phyloP scores from a whole-genome alignment of 2,329 filamentous ascomycete species.

The Xylariaceae sp. region DNA sequence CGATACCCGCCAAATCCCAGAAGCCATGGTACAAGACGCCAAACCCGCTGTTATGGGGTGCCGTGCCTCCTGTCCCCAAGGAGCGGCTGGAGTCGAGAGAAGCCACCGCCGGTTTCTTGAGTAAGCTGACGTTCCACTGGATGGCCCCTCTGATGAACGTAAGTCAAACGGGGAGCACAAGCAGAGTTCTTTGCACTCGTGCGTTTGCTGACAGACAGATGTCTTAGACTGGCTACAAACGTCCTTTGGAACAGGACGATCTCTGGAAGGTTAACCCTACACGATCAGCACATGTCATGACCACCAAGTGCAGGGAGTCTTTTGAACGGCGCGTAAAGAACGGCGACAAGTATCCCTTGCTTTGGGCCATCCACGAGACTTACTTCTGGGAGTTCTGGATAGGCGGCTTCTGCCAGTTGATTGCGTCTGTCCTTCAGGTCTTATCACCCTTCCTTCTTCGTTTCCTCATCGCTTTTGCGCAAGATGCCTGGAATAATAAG shows the following conservation, averaged over 20 bases:
- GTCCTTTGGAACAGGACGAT: constrained; percentile 75
- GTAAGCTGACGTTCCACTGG: constrained; percentile 79
- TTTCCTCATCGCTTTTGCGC: constrained; percentile 80
- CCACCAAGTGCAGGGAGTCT: constrained; percentile 57
- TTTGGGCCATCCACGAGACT: constrained; percentile 80
- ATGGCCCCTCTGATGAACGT: constrained; percentile 81
- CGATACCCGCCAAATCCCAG: constrained; percentile 30
- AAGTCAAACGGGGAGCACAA: constrained; percentile 32
- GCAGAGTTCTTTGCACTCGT: too few relatives aligned
- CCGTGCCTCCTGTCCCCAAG: constrained; percentile 49
- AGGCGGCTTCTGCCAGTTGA: constrained; percentile 71
- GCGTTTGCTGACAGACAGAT: background rate
- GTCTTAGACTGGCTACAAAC: constrained; percentile 70
- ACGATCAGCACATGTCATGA: constrained; percentile 65
- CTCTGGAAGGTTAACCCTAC: constrained; percentile 85
- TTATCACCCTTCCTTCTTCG: constrained; percentile 79
- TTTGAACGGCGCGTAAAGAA: constrained; percentile 64
- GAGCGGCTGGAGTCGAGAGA: constrained; percentile 57
- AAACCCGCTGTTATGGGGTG: constrained; percentile 58
- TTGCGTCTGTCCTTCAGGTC: constrained; percentile 70
- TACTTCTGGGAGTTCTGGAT: constrained; percentile 81
- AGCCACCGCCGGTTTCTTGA: constrained; percentile 67
- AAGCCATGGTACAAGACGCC: constrained; percentile 59
- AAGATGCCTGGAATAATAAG: constrained; percentile 67
- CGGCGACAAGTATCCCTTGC: constrained; percentile 66